Evolutionary conservation across 2,329 filamentous ascomycete species (phyloP), one percentile per base, ranked within the genome.

Genomic region (Alternaria postmessia): DNA sequence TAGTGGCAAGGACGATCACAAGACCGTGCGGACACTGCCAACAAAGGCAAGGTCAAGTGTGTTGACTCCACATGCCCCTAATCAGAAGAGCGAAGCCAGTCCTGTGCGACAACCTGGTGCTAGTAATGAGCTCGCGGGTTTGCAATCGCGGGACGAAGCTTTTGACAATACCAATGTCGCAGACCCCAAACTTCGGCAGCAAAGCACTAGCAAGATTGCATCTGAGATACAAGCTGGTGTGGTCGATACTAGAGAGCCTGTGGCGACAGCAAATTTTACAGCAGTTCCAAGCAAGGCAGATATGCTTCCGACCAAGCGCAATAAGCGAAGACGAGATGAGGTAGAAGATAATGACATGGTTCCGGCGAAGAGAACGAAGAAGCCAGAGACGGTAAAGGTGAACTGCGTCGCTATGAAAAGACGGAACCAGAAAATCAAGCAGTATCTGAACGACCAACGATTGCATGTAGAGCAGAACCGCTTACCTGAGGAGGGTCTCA

Each of bases 401-500:
- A 47, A 30, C 24, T 4, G 18, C 12, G 34, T 26, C 7, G 44
- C 34, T 30, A 41, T 36, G 9, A 24, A 49, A 20, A 41, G 34
- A n/a, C 20, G 32, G 18, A 48, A 22, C 18, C 2, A 26, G 12
- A 30, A 55, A 22, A 47, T 55, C n/a, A 48, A 39, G 34, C n/a
- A 22, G 6, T 39, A 24, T 46, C 9, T 55, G 28, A 12, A 26
- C 6, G 34, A 39, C 22, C 18, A 30, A 43, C 16, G 39, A 6
- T 26, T 38, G 20, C 8, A 24, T 18, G 58, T 57, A 5, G 57
- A 44, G 36, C 43, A 56, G 5, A 18, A 42, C 5, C 39, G 41
- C 5, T 63, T 58, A 26, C 49, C 51, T 20, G 44, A 59, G 5
- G 42, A 41, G 41, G 28, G 55, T 11, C 20, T 55, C 7, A 30